Percentiles rank a stretch among this genome's conserved stretches.
phyloP scores from a whole-genome alignment of 441 rosid species.

The Populus hybrid region DNA sequence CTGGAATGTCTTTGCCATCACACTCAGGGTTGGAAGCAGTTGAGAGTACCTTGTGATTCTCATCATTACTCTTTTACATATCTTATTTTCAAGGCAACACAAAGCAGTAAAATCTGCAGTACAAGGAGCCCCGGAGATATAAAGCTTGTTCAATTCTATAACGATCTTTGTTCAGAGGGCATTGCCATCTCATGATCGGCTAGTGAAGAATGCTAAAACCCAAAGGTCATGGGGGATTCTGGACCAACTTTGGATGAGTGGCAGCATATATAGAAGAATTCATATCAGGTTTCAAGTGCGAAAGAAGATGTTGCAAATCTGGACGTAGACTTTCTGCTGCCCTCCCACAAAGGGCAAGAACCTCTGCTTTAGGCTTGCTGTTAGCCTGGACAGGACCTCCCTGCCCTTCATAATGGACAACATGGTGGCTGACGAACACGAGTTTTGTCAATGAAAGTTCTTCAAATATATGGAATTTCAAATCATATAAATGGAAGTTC shows the following conservation, averaged over 20 bases:
- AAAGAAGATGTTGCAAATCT: slow-evolving; percentile 82
- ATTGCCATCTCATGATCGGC: background rate
- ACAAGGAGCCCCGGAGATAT: too few species aligned
- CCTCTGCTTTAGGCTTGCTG: slow-evolving; percentile 86
- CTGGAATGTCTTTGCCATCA: background rate
- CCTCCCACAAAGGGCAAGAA: slow-evolving; percentile 60
- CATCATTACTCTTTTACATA: too few species aligned
- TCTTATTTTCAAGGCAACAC: background rate
- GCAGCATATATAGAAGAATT: slow-evolving; percentile 85
- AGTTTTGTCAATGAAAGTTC: background rate
- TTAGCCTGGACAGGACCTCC: slow-evolving; percentile 88
- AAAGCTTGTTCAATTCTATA: background rate
- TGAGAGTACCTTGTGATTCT: too few species aligned
- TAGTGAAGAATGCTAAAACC: background rate
- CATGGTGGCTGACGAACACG: slow-evolving; percentile 62
- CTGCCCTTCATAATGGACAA: slow-evolving; percentile 90
- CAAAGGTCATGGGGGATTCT: slow-evolving; percentile 34
- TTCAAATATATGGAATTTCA: background rate
- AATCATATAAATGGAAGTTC: background rate
- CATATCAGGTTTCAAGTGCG: slow-evolving; percentile 80
- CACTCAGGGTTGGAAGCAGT: background rate
- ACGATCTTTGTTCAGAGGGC: background rate
- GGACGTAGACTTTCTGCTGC: slow-evolving; percentile 75
- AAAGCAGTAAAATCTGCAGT: background rate
- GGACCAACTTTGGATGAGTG: slow-evolving; percentile 70